These are phyloP conservation scores for Ophiobolus disseminans DNA, from an alignment of 2,329 filamentous ascomycete genomes.

Conservation along the genomic window DNA sequence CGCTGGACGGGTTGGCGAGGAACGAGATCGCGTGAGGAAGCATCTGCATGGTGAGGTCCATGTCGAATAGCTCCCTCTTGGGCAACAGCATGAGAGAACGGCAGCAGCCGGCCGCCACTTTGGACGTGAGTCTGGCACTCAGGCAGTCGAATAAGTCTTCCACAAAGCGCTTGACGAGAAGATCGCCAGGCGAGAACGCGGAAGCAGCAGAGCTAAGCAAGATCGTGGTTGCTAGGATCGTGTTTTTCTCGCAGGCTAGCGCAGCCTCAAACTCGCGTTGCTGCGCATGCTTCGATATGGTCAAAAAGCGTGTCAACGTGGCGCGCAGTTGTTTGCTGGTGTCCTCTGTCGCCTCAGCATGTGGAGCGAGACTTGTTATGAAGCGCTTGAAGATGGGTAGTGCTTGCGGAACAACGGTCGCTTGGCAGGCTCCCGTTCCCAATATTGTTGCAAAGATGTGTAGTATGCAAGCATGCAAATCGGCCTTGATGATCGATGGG, in stretches of 20 bases:
- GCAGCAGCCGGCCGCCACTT: slow-evolving; percentile 88
- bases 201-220: slow-evolving; percentile 82
- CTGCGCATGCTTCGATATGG: slow-evolving; percentile 78
- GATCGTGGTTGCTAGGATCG: slow-evolving; percentile 84
- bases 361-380: slow-evolving; percentile 72
- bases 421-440: slow-evolving; percentile 84
- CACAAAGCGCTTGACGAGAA: slow-evolving; percentile 75
- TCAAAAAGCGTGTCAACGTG: slow-evolving; percentile 81
- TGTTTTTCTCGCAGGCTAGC: slow-evolving; percentile 90
- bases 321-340: slow-evolving; percentile 77
- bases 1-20: slow-evolving; percentile 65
- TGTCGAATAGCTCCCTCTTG: slow-evolving; percentile 50
- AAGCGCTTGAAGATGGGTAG: slow-evolving; percentile 93
- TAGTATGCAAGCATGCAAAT: slow-evolving; percentile 93
- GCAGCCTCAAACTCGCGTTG: slow-evolving; percentile 78
- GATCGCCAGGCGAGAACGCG: slow-evolving; percentile 75
- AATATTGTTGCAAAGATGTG: slow-evolving; percentile 96
- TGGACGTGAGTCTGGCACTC: slow-evolving; percentile 79
- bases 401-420: slow-evolving; percentile 85
- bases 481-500: slow-evolving; percentile 93
- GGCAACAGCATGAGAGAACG: slow-evolving; percentile 79
- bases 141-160: slow-evolving; percentile 87
- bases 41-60: slow-evolving; percentile 75
- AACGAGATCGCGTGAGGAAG: slow-evolving; percentile 80
- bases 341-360: slow-evolving; percentile 53